A percentile compares a stretch with the other conserved stretches of the same genome.
Conservation (phyloP, 2,329 filamentous ascomycete species). For the Alternaria sp. region DNA sequence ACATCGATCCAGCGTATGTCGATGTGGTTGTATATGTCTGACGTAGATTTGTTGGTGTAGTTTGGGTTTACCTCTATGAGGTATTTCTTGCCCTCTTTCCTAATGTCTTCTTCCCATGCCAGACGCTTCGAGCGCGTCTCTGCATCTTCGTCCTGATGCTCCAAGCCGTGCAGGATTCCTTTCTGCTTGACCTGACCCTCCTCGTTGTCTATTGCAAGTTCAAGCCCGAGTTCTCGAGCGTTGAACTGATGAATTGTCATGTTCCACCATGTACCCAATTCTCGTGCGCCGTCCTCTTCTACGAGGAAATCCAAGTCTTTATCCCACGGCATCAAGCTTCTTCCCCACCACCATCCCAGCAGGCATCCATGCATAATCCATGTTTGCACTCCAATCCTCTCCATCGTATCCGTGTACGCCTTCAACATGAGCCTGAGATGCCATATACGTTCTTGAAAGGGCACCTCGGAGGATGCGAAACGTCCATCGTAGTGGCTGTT, state of each 20-base stretch:
- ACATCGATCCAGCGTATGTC: conserved; percentile 68
- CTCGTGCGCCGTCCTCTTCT: conserved; percentile 60
- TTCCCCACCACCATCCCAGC: conserved; percentile 69
- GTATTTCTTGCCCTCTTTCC: conserved; percentile 49
- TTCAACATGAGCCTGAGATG: conserved; percentile 60
- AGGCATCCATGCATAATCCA: conserved; percentile 70
- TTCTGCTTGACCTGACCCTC: not conserved
- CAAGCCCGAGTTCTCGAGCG: conserved; percentile 14
- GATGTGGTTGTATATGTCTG: conserved; percentile 62
- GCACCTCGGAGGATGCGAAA: conserved; percentile 57
- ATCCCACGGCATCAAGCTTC: conserved; percentile 67
- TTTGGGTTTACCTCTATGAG: conserved; percentile 66
- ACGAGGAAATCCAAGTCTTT: conserved; percentile 67
- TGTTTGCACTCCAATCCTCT: conserved; percentile 62
- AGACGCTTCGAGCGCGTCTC: not conserved
- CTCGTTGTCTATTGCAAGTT: not conserved
- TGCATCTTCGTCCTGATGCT: conserved; percentile 28
- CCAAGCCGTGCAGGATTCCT: not conserved
- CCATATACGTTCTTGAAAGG: conserved; percentile 54
- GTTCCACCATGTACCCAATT: conserved; percentile 65
- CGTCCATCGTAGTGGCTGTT: conserved; percentile 64
- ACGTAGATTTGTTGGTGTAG: conserved; percentile 53
- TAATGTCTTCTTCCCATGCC: conserved; percentile 14
- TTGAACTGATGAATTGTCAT: conserved; percentile 62
- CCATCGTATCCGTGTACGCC: conserved; percentile 64